Base-by-base conservation (phyloP, 495 filamentous ascomycete species). In the Daldinia loculata region DNA sequence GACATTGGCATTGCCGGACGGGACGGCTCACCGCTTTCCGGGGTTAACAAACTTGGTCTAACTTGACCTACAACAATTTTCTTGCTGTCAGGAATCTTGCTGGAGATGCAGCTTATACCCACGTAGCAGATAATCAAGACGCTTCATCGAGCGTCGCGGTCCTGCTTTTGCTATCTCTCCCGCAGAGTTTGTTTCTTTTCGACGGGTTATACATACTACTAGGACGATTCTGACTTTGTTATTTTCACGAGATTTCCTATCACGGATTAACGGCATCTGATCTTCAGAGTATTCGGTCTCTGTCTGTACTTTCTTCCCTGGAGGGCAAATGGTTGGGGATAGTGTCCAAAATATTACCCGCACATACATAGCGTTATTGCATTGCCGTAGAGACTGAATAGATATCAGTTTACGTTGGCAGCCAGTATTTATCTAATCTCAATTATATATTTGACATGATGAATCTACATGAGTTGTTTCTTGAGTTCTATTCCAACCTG, bases 81-180 rank as follows among this genome's bases (percentile, higher is more conserved):
- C 56, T 66, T 74, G 48, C 58, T 64, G 39, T 64, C 17, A 64
- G 29, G 55, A 57, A 67, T 71, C 58, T 67, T 74, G 59, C 63
- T 64, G 61, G 71, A 69, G 60, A 70, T 58, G 32, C 59, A 57
- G 63, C 63, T 56, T 70, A 74, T 74, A 74, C 71, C 71, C 67
- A 64, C n/a, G 53, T 41, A 32, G 58, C 36, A 30, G 71, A 64
- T 52, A 29, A 60, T 56, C 59, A 36, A 11, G 66, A 55, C 32
- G 55, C 61, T 29, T 61, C 27, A 1, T 55, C 29, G 19, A 26
- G 56, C 59, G 60, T 64, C 27, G 24, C 27, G 53, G 36, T 64
- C 3, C 66, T 59, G 57, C 55, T 67, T 39, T 65, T 67, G 71
- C 63, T 67, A 45, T 63, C 59, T 41, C 58, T 66, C 51, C 55